Percentiles rank a stretch among this genome's conserved stretches.
phyloP scores from a whole-genome alignment of 768 basidiomycete genomes.

The Hebeloma cylindrosporum region DNA sequence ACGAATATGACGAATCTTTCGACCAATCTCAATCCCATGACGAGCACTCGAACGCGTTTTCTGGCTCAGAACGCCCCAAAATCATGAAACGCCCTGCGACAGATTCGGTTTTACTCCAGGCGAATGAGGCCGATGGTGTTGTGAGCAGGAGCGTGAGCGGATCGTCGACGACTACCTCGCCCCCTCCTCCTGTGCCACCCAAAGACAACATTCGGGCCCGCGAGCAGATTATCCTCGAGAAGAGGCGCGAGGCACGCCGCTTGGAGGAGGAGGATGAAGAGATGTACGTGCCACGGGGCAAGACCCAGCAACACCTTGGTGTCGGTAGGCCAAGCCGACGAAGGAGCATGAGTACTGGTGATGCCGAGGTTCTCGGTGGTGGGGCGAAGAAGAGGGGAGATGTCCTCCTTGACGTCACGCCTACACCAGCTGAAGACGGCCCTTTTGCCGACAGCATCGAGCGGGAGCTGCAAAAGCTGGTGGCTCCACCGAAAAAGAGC shows the following conservation, averaged over 20 bases:
- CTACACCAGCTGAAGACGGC: conserved; percentile 44
- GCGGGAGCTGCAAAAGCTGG: conserved; percentile 66
- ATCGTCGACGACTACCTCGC: conserved; percentile 38
- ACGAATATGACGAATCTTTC: conserved; percentile 42
- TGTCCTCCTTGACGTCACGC: conserved; percentile 39
- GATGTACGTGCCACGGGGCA: conserved; percentile 13
- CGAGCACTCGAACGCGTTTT: conserved; percentile 17
- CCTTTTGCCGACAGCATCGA: conserved; percentile 69
- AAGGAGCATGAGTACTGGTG: conserved; percentile 79
- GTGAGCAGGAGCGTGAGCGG: conserved; percentile 43
- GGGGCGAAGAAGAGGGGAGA: conserved; percentile 34
- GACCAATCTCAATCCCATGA: conserved; percentile 27
- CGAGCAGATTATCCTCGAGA: conserved; percentile 71
- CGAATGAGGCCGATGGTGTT: conserved; percentile 34
- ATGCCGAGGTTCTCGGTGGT: conserved; percentile 50
- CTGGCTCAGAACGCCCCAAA: conserved; percentile 21
- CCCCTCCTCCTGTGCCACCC: conserved; percentile 52
- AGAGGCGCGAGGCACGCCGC: conserved; percentile 60
- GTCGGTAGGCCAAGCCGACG: conserved; percentile 56
- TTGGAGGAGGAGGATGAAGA: conserved; percentile 38
- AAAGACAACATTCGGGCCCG: conserved; percentile 67
- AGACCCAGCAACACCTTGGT: conserved; percentile 31
- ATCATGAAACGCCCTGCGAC: conserved; percentile 52
- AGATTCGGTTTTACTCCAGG: conserved; percentile 45
- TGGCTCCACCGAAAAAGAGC: conserved; percentile 45